Evolutionary conservation across 2,329 filamentous ascomycete genomes (phyloP).

Genomic region (Ophiocordyceps robertsii): DNA sequence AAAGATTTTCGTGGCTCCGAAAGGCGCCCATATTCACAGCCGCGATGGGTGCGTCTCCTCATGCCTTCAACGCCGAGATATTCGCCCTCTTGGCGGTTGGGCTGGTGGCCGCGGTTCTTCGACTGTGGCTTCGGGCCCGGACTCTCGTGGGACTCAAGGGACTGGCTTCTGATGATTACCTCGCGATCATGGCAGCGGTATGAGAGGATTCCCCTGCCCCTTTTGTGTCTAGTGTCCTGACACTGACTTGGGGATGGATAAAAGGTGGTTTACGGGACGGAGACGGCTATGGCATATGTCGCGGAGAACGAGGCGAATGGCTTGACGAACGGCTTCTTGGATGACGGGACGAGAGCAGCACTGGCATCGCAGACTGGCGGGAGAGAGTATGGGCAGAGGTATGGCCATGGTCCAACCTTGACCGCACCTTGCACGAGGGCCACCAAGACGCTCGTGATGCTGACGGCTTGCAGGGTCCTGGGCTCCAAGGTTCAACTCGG

Average conservation of each 20-base stretch:
- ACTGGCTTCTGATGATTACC: background rate
- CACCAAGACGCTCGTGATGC: background rate
- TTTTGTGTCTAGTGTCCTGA: background rate
- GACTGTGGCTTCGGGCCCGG: background rate
- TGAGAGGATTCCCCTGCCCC: background rate
- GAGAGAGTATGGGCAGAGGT: background rate
- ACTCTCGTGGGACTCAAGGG: background rate
- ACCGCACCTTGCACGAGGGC: too few species aligned
- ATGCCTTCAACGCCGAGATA: background rate
- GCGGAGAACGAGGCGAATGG: slow-evolving; percentile 1
- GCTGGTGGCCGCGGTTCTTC: background rate
- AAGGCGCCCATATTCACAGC: background rate
- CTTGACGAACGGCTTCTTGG: slow-evolving; percentile 1
- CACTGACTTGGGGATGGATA: background rate
- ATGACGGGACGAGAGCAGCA: background rate
- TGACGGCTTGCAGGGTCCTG: slow-evolving; percentile 2
- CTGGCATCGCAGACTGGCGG: background rate
- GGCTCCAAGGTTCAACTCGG: slow-evolving; percentile 5
- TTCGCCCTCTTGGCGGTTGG: background rate
- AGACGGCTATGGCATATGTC: slow-evolving; percentile 1
- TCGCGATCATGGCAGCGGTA: background rate
- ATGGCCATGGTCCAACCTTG: background rate
- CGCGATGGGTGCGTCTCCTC: background rate
- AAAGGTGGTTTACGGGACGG: background rate
- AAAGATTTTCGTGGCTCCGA: background rate